Evolutionary conservation across 768 basidiomycete genomes (phyloP), one percentile per base, ranked within the genome.

Genomic region (Phanerochaete sordida): DNA sequence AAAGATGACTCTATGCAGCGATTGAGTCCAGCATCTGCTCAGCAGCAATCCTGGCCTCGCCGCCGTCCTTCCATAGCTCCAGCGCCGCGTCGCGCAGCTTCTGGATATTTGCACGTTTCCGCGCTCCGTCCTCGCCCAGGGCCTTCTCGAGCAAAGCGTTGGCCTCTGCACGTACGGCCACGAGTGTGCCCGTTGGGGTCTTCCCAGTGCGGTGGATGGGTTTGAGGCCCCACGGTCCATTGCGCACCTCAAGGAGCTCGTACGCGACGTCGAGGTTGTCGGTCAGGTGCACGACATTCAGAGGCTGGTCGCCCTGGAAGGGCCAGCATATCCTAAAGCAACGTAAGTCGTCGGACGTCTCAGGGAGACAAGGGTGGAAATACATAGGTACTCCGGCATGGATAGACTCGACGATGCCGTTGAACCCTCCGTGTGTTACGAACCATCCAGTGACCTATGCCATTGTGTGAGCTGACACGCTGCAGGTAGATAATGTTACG

Each of bases 361-460:
- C 23, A 45, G 31, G 15, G 26, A 13, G 27, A 30, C 15, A 31
- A 49, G 27, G 6, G 23, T 30, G 21, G 46, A 28, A 8, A 5
- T 47, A 64, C 62, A 68, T 47, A 1, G 70, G 70, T 12, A 70
- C 63, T 2, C 68, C 70, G 2, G 61, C 55, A 11, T 30, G 44
- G 31, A 72, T 52, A 16, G 68, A 58, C 46, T 72, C 70, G n/a
- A 58, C 58, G 21, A 65, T 59, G 19, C 68, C 64, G 59, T 68
- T 69, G 44, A 66, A 65, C 7, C 70, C 70, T 13, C 65, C 64
- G 31, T 72, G 70, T 6, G 65, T 61, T 6, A 72, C 45, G 56
- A 69, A 65, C 67, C 69, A 68, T n/a, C 67, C 69, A 15, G 59
- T 59, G 15, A 50, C 68, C 65, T n/a, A n/a, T n/a, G n/a, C n/a